Base-by-base conservation (phyloP, 305 asterid genomes). In the Plantago lanceolata region DNA sequence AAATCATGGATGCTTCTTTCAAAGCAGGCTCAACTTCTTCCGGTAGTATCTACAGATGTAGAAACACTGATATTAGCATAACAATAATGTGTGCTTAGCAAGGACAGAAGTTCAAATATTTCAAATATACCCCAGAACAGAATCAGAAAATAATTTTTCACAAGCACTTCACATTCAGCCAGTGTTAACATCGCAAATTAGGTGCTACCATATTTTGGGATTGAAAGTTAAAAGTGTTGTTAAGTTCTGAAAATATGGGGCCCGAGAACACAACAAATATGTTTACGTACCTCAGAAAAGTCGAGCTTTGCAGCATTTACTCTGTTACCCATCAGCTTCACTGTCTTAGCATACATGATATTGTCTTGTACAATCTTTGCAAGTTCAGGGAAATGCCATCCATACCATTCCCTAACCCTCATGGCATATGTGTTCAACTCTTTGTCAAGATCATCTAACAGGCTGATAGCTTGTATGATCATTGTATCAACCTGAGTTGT, bases 381-480 rank as follows among this genome's bases (percentile, higher is more conserved):
- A 64, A 92, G 96, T 76, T 92, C 96, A 0, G 98, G 98, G 53
- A 92, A 92, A 84, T 92, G 98, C 98, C 98, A 92, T 28, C 98
- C 98, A 44, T 89, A 89, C 98, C 98, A 92, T 75, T 92, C 97
- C 64, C 96, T 82, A 48, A 93, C 99, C 75, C 98, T 84, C 98
- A 93, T 93, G 6, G 97, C 97, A 73, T 89, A 93, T 9, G 96
- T 87, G 68, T 90, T 90, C 68, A 90, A 76, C 82, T 90, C 97
- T 75, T 90, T 90, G 79, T 90, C 97, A 65, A 90, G 95, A 72
- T 90, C 96, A 73, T 90, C 96, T 81, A 90, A 78, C 81, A 90
- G 78, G 79, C 97, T 71, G 69, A 93, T 93, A 61, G 97, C 99
- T 75, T 93, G 99, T 48, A 93, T 88, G 53, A 93, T 84, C 99